A percentile compares a stretch with the other conserved stretches of the same genome.
These are phyloP conservation scores for Codiaeum variegatum DNA, from an alignment of 441 rosid species.

Conservation along the genomic window DNA sequence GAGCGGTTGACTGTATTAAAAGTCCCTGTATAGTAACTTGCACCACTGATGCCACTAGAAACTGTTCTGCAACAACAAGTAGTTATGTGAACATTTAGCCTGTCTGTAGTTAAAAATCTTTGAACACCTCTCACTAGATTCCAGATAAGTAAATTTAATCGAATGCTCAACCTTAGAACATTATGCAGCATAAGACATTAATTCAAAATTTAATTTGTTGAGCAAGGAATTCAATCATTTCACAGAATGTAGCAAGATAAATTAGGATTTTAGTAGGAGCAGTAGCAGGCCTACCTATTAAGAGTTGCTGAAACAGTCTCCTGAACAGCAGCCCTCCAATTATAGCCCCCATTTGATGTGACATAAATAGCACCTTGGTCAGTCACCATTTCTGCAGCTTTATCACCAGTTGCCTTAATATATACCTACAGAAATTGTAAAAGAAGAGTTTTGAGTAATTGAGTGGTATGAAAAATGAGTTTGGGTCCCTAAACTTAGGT, in stretches of 20 bases:
- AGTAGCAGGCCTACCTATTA: conserved; percentile 68
- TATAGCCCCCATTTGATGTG: conserved; percentile 84
- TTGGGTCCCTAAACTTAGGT: no score
- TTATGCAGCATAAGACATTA: neutral
- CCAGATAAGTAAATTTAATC: neutral
- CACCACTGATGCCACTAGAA: conserved; percentile 96
- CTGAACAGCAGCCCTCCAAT: conserved; percentile 93
- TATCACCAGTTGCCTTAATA: conserved; percentile 84
- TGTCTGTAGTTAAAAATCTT: conserved; percentile 5
- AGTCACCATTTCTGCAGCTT: conserved; percentile 95
- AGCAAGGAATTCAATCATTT: neutral
- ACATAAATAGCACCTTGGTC: conserved; percentile 92
- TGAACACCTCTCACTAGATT: neutral
- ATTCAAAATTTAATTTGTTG: neutral
- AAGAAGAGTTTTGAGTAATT: no score
- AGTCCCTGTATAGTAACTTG: conserved; percentile 93
- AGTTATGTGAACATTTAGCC: conserved; percentile 25
- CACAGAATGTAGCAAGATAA: conserved; percentile 5
- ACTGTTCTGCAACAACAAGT: conserved; percentile 79
- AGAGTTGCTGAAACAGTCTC: conserved; percentile 96
- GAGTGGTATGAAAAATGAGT: no score
- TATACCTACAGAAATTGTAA: conserved; percentile 51
- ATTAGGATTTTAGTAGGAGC: conserved; percentile 14
- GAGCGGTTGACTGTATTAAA: conserved; percentile 92
- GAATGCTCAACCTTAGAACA: neutral